Evolutionary conservation across 176 grass and related monocot species (phyloP).

Genomic region (Stipa capillata): DNA sequence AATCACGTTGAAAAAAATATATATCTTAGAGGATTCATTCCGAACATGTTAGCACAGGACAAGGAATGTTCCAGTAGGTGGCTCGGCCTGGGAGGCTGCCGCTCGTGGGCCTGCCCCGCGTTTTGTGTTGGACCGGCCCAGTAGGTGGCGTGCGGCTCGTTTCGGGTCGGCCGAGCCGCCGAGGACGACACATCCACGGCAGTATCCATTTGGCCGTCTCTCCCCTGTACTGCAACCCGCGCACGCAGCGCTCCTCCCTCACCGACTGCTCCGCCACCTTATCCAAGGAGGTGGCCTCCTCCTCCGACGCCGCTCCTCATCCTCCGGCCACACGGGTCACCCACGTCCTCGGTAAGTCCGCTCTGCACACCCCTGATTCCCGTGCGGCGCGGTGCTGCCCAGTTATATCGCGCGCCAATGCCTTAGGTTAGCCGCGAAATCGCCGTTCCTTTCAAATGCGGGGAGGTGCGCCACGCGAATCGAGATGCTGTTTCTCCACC

Average conservation of each 20-base stretch:
- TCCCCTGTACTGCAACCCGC: neutral
- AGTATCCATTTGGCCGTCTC: neutral
- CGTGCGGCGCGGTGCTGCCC: neutral
- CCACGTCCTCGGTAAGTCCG: slow-evolving; percentile 19
- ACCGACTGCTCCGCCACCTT: neutral
- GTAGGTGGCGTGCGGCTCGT: no score
- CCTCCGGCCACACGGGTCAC: neutral
- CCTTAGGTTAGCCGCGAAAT: neutral
- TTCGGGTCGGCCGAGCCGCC: neutral
- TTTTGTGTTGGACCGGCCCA: no score
- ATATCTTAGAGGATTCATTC: no score
- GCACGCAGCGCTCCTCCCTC: neutral
- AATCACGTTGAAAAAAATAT: no score
- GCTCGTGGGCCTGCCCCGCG: no score
- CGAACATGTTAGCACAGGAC: no score
- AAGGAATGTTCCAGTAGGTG: no score
- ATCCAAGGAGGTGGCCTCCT: slow-evolving; percentile 5
- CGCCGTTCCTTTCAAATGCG: neutral
- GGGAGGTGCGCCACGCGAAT: no score
- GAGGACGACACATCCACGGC: neutral
- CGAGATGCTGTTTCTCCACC: no score
- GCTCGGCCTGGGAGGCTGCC: no score
- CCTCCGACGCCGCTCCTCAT: neutral
- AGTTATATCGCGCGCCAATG: neutral
- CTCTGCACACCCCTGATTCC: neutral